Evolutionary conservation across 345 rosid species (phyloP), one percentile per base, ranked within the genome.

Genomic region (Alliaria petiolata): DNA sequence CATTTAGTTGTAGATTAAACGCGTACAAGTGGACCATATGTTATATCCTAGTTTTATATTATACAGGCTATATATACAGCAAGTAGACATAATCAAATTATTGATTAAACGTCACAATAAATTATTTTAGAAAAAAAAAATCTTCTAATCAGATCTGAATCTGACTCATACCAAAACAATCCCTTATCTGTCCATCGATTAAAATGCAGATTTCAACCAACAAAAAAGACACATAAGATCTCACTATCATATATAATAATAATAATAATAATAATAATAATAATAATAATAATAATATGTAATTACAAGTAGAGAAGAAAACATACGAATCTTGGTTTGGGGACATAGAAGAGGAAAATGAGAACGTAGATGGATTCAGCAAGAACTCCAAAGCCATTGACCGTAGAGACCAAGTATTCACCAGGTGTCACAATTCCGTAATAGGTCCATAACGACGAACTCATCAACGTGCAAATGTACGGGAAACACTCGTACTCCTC

Each of bases 401-500:
- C 85, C 8, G 97, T 89, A 56, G 90, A 79, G 5, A 91, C 87
- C 63, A 91, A 83, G 56, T 72, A 84, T n/a, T 61, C 85, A 22
- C 90, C 93, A 16, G 96, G 86, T 58, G 83, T 87, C 34, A 78
- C 85, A 38, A 82, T 72, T 4, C 97, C 96, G 62, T 91, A 91
- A 71, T 87, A 91, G 25, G 91, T 86, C 97, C 97, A 91, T n/a
- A 91, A 55, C 2, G 88, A 81, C 33, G 91, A 72, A 56, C 69
- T 76, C 45, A 91, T 40, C 72, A 91, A 66, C 16, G 90, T 89
- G 67, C 96, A 87, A 1, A 91, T 26, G 70, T 87, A 91, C 1
- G 97, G 97, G 34, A 91, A 79, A 69, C 89, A 82, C 75, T 86
- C 82, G 52, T 83, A 91, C 0, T 89, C 85, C 71, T 87, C 93